Conservation (phyloP, 495 filamentous ascomycete species). For the Tuber melanosporum region DNA sequence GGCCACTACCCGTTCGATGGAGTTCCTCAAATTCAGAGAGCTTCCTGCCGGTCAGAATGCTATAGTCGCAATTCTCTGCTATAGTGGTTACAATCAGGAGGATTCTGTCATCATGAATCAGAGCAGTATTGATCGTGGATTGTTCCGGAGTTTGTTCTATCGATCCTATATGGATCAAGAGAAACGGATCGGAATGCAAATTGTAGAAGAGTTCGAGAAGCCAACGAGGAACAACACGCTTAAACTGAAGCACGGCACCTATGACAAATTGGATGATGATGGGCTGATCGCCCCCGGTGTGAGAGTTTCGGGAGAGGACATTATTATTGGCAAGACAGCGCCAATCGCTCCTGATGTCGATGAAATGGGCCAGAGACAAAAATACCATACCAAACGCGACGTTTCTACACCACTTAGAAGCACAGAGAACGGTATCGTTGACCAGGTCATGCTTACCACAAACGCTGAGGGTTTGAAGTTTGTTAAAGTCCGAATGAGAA, state of each 20-base stretch:
- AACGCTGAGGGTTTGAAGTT: constrained; percentile 85
- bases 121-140: constrained; percentile 89
- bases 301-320: constrained; percentile 92
- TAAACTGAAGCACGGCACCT: constrained; percentile 87
- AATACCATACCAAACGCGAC: constrained; percentile 83
- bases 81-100: constrained; percentile 99
- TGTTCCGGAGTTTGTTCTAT: constrained; percentile 98
- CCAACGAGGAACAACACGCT: constrained; percentile 81
- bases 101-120: constrained; percentile 99
- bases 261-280: constrained; percentile 95
- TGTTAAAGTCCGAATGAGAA: constrained; percentile 93
- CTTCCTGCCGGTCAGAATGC: constrained; percentile 96
- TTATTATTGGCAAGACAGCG: constrained; percentile 97
- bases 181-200: constrained; percentile 82
- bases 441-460: constrained; percentile 85
- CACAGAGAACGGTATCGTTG: constrained; percentile 93
- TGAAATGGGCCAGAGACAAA: constrained; percentile 86
- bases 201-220: constrained; percentile 91
- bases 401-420: constrained; percentile 89
- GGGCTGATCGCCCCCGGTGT: constrained; percentile 88
- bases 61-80: constrained; percentile 93
- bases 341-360: constrained; percentile 86
- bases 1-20: constrained; percentile 94
- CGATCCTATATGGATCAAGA: constrained; percentile 92
- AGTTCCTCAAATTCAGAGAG: constrained; percentile 95